These are phyloP conservation scores for Penicillium pancosmium DNA, from an alignment of 495 filamentous ascomycete species.

Conservation along the genomic window DNA sequence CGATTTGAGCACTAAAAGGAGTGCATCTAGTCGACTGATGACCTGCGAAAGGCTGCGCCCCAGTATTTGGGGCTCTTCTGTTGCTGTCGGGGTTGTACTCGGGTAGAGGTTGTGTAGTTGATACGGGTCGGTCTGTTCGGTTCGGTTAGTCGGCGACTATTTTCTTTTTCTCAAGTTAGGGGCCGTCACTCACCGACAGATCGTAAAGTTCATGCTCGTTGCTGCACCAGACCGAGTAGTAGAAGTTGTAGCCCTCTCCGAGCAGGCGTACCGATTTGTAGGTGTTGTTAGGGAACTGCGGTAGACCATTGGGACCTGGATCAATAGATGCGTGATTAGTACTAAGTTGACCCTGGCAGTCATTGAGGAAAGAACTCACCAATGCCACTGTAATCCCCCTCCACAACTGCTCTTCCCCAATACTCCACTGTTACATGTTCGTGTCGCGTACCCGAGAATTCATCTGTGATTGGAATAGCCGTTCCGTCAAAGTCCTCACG, in stretches of 20 bases:
- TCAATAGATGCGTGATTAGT: background rate
- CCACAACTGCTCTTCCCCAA: constrained; percentile 58
- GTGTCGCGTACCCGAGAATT: constrained; percentile 44
- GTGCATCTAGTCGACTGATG: constrained; percentile 56
- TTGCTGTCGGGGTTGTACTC: constrained; percentile 14
- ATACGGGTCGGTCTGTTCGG: constrained; percentile 56
- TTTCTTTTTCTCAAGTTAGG: background rate
- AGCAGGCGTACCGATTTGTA: constrained; percentile 66
- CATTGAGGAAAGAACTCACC: constrained; percentile 23
- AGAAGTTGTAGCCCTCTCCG: constrained; percentile 56
- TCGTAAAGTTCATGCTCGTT: constrained; percentile 69
- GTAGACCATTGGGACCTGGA: constrained; percentile 28
- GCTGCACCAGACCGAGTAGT: constrained; percentile 69
- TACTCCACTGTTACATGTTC: constrained; percentile 71
- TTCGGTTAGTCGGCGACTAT: background rate
- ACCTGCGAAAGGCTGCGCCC: constrained; percentile 49
- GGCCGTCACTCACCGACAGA: constrained; percentile 43
- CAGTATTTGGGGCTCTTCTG: constrained; percentile 33
- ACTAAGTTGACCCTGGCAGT: background rate
- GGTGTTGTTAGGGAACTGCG: constrained; percentile 53
- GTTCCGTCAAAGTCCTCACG: constrained; percentile 62
- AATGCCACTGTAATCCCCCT: constrained; percentile 45
- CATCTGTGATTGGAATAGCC: constrained; percentile 50
- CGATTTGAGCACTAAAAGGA: constrained; percentile 66
- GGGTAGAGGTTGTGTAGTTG: constrained; percentile 62